Percentiles rank a stretch among this genome's conserved stretches.
Conservation (phyloP, 2,329 filamentous ascomycete genomes). For the Cytospora schulzeri region DNA sequence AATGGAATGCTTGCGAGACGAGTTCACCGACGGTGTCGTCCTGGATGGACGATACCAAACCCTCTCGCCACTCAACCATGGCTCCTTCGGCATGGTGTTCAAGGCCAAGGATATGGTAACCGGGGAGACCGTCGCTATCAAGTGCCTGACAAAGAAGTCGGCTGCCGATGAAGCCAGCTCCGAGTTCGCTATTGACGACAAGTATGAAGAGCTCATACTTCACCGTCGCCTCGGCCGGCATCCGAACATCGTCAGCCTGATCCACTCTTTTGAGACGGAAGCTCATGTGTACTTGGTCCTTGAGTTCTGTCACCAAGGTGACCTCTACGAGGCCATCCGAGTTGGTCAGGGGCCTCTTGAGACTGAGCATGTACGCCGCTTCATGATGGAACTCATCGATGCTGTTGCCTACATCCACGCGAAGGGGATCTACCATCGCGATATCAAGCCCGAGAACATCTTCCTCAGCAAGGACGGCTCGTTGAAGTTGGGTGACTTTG, state of each 20-base stretch:
- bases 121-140: slow-evolving; percentile 85
- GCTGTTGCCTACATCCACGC: slow-evolving; percentile 89
- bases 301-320: slow-evolving; percentile 92
- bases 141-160: slow-evolving; percentile 86
- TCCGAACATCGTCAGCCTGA: slow-evolving; percentile 89
- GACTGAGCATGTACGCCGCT: slow-evolving; percentile 94
- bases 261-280: slow-evolving; percentile 89
- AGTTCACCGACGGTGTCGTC: slow-evolving; percentile 76
- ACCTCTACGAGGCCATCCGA: slow-evolving; percentile 96
- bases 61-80: slow-evolving; percentile 93
- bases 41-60: slow-evolving; percentile 90
- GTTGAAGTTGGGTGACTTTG: slow-evolving; percentile 97
- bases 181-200: slow-evolving; percentile 76
- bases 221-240: slow-evolving; percentile 80
- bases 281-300: slow-evolving; percentile 89
- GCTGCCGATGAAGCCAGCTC: slow-evolving; percentile 61
- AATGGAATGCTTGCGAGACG: slow-evolving; percentile 86
- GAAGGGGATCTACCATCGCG: slow-evolving; percentile 90
- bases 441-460: slow-evolving; percentile 99
- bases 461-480: slow-evolving; percentile 84
- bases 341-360: slow-evolving; percentile 84
- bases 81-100: slow-evolving; percentile 98
- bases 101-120: slow-evolving; percentile 80
- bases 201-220: slow-evolving; percentile 77
- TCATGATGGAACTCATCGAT: slow-evolving; percentile 93